Percentiles rank a stretch among this genome's conserved stretches.
Evolutionary conservation across 2,329 filamentous ascomycete species (phyloP).

Genomic region (Domatiomyces catenatus): DNA sequence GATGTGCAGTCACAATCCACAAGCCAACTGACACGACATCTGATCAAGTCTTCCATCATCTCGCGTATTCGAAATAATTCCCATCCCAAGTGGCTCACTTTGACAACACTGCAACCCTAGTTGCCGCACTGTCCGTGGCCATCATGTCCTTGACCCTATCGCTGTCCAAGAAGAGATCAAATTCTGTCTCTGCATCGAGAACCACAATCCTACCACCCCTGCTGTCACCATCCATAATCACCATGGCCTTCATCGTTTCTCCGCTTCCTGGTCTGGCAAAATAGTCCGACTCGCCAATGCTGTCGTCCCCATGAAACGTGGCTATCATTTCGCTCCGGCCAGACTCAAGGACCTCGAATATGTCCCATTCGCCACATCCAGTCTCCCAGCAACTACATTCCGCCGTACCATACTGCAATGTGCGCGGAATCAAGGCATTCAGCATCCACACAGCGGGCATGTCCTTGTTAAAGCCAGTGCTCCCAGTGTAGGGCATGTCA

Average conservation of each 20-base stretch:
- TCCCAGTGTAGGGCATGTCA: conserved; percentile 49
- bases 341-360: conserved; percentile 53
- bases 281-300: conserved; percentile 55
- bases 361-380: conserved; percentile 61
- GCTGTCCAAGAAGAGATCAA: conserved; percentile 2
- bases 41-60: not conserved
- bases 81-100: not conserved
- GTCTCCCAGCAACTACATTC: conserved; percentile 56
- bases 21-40: not conserved
- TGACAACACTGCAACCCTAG: not conserved
- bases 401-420: conserved; percentile 48
- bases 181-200: conserved; percentile 9
- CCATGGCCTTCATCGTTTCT: conserved; percentile 46
- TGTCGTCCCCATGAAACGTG: conserved; percentile 46
- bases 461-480: conserved; percentile 39
- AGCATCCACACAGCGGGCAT: conserved; percentile 65
- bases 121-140: not conserved
- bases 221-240: conserved; percentile 36
- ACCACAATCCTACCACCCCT: conserved; percentile 11
- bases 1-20: not conserved
- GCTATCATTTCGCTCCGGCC: conserved; percentile 54
- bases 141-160: not conserved
- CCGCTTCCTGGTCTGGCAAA: conserved; percentile 47
- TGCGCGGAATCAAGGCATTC: conserved; percentile 56
- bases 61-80: not conserved